Conservation (phyloP, 164 flowering plant species). For the Sedum album region DNA sequence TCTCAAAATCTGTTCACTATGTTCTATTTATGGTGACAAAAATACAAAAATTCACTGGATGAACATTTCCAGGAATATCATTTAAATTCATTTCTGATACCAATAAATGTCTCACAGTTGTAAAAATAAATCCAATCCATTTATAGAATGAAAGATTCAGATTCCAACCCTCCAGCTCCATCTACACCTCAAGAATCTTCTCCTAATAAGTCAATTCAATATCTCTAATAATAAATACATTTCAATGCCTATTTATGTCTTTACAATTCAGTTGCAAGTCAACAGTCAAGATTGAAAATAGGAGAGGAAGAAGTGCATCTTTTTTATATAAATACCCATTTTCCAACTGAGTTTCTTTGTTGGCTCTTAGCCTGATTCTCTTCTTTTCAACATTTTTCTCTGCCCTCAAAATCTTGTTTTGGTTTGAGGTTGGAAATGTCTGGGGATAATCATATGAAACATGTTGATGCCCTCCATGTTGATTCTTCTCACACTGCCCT, state of each 20-base stretch:
- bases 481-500: background rate
- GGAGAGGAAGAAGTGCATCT: background rate
- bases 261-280: background rate
- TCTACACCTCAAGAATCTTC: background rate
- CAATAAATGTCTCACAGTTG: background rate
- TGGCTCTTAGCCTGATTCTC: too few relatives aligned
- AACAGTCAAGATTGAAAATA: background rate
- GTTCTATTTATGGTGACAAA: too few relatives aligned
- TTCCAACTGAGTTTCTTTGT: background rate
- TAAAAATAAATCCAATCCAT: too few relatives aligned
- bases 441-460: too few relatives aligned
- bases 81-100: background rate
- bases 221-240: background rate
- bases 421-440: background rate
- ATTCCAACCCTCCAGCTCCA: too few relatives aligned
- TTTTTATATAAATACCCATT: background rate
- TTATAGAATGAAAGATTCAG: background rate
- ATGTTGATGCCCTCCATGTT: background rate
- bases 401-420: background rate
- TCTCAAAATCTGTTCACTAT: too few relatives aligned
- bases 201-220: too few relatives aligned
- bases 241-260: background rate
- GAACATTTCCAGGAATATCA: background rate
- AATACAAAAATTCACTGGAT: background rate
- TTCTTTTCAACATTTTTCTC: background rate